phyloP scores from a whole-genome alignment of 371 early-diverging fungal genomes.

The Gilbertella persicaria region DNA sequence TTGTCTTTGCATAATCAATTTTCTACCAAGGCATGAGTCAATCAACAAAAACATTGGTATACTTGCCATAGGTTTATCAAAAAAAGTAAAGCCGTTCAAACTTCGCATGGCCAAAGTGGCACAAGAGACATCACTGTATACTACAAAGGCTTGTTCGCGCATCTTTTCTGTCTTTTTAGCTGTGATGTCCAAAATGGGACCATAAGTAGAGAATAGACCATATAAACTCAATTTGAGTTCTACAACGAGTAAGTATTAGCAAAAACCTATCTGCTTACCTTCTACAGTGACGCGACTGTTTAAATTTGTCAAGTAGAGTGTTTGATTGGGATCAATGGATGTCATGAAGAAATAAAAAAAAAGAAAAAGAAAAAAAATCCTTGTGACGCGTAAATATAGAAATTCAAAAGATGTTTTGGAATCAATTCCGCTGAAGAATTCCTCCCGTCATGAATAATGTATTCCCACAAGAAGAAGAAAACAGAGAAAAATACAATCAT shows the following conservation, averaged over 20 bases:
- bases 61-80: constrained; percentile 74
- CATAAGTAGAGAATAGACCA: constrained; percentile 78
- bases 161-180: constrained; percentile 72
- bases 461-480: too few relatives aligned
- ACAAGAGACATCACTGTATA: constrained; percentile 74
- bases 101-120: constrained; percentile 78
- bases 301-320: constrained; percentile 68
- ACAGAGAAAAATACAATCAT: too few relatives aligned
- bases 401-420: too few relatives aligned
- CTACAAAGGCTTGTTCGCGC: constrained; percentile 97
- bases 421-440: too few relatives aligned
- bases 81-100: constrained; percentile 78
- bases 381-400: too few relatives aligned
- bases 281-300: constrained; percentile 66
- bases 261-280: constrained; percentile 41
- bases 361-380: too few relatives aligned
- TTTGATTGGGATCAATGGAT: constrained; percentile 62
- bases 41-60: background rate
- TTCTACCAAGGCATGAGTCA: constrained; percentile 46
- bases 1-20: constrained; percentile 76
- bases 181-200: constrained; percentile 87
- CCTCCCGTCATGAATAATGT: too few relatives aligned
- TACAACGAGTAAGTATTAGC: constrained; percentile 21
- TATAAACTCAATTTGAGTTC: constrained; percentile 73
- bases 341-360: constrained; percentile 15